A percentile compares a stretch with the other conserved stretches of the same genome.
These are phyloP conservation scores for Pythium pyrilobum DNA, from an alignment of 352 stramenopile species.

Conservation along the genomic window DNA sequence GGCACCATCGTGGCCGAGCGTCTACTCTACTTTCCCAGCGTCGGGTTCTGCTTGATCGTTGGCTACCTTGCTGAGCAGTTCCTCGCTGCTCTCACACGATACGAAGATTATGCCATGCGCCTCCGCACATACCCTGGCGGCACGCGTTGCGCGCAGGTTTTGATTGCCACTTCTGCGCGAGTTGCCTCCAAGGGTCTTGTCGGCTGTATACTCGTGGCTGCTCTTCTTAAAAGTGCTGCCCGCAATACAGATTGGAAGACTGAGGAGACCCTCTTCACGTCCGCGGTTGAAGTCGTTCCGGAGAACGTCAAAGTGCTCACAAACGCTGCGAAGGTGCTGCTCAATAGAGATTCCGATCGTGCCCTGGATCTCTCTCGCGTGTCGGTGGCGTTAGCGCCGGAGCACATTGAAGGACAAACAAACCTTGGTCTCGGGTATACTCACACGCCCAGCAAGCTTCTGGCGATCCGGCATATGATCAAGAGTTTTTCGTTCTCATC, in stretches of 20 bases:
- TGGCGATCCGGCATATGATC: conserved; percentile 46
- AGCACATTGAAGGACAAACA: conserved; percentile 46
- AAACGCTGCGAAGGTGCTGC: conserved; percentile 61
- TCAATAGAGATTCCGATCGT: conserved; percentile 32
- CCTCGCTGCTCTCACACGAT: conserved; percentile 14
- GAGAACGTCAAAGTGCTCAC: conserved; percentile 76
- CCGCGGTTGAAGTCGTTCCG: conserved; percentile 43
- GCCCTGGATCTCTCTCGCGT: conserved; percentile 36
- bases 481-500: conserved; percentile 28
- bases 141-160: no score
- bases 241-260: conserved; percentile 65
- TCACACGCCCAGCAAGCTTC: conserved; percentile 16
- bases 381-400: conserved; percentile 30
- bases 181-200: conserved; percentile 3
- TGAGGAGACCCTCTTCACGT: conserved; percentile 54
- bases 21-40: conserved; percentile 87
- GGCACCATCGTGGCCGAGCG: conserved; percentile 89
- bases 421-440: conserved; percentile 53
- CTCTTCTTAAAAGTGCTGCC: conserved; percentile 33
- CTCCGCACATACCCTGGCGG: no score
- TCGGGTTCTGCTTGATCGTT: conserved; percentile 74
- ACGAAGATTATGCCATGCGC: not conserved
- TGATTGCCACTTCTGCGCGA: no score
- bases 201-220: conserved; percentile 24
- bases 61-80: conserved; percentile 32